Evolutionary conservation across 1,139 yeast genomes (phyloP).

Genomic region (Zygoascus hellenicus): DNA sequence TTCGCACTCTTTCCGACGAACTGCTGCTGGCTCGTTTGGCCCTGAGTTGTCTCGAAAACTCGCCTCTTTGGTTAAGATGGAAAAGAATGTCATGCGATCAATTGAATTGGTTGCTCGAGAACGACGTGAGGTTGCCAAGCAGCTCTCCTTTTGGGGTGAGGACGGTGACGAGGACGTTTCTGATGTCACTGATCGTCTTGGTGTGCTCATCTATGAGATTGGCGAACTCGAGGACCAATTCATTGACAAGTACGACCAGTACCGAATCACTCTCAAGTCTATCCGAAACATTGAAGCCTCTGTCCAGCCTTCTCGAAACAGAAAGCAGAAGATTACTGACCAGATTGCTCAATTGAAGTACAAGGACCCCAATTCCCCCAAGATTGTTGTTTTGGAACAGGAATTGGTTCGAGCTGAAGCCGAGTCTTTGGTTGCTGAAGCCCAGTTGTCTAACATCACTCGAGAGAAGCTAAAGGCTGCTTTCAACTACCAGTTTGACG

Average conservation of each 20-base stretch:
- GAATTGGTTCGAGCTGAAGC: constrained; percentile 99
- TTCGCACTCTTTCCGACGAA: constrained; percentile 73
- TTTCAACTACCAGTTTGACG: constrained; percentile 94
- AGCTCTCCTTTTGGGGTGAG: constrained; percentile 95
- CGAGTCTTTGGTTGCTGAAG: constrained; percentile 97
- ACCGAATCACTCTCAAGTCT: constrained; percentile 91
- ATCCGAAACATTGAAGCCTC: constrained; percentile 95
- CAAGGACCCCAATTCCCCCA: constrained; percentile 97
- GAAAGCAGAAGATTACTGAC: constrained; percentile 95
- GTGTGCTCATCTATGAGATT: constrained; percentile 90
- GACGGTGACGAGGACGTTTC: constrained; percentile 96
- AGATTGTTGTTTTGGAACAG: constrained; percentile 91
- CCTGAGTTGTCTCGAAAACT: constrained; percentile 93
- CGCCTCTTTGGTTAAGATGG: constrained; percentile 87
- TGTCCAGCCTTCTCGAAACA: constrained; percentile 96
- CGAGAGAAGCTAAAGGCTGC: constrained; percentile 98
- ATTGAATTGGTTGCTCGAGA: constrained; percentile 91
- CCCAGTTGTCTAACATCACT: constrained; percentile 95
- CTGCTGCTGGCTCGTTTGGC: constrained; percentile 89
- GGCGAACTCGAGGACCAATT: constrained; percentile 98
- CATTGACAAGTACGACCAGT: constrained; percentile 96
- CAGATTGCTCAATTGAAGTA: constrained; percentile 96
- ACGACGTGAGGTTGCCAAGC: constrained; percentile 95
- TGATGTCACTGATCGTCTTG: constrained; percentile 95
- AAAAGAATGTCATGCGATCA: constrained; percentile 92